These are phyloP conservation scores for Geotrichum macrosporum DNA, from an alignment of 1,139 yeast genomes.

Conservation along the genomic window DNA sequence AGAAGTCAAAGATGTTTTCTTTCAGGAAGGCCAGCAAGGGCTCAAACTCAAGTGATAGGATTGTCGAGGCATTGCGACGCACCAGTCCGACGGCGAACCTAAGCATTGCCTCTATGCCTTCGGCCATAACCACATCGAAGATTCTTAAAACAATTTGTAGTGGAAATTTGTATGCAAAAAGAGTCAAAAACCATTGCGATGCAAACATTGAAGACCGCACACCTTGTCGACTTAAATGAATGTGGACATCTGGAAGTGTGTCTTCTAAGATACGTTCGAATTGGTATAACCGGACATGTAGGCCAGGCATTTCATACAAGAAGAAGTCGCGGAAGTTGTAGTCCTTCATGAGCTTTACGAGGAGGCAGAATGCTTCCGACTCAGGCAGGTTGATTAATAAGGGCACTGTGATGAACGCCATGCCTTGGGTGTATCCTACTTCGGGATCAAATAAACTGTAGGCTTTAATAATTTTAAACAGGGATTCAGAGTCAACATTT, in stretches of 20 bases:
- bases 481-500: slow-evolving; percentile 48
- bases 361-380: slow-evolving; percentile 76
- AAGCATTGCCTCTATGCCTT: slow-evolving; percentile 79
- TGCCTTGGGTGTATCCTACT: slow-evolving; percentile 96
- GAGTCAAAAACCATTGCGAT: slow-evolving; percentile 90
- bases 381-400: slow-evolving; percentile 74
- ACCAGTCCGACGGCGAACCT: slow-evolving; percentile 77
- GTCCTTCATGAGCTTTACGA: slow-evolving; percentile 78
- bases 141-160: slow-evolving; percentile 75
- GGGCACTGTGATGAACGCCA: slow-evolving; percentile 90
- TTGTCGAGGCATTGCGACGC: slow-evolving; percentile 56
- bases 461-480: slow-evolving; percentile 73
- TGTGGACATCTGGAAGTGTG: slow-evolving; percentile 59
- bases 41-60: slow-evolving; percentile 67
- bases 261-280: slow-evolving; percentile 81
- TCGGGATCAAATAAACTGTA: slow-evolving; percentile 84
- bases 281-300: slow-evolving; percentile 78
- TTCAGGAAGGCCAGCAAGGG: slow-evolving; percentile 69
- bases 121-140: slow-evolving; percentile 79
- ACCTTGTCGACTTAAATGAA: slow-evolving; percentile 79
- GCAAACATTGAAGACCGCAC: slow-evolving; percentile 91
- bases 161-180: slow-evolving; percentile 92
- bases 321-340: slow-evolving; percentile 74
- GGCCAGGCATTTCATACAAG: slow-evolving; percentile 89
- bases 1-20: slow-evolving; percentile 69